These are phyloP conservation scores for Backusella luteola DNA, from an alignment of 192 early-diverging fungal species.

Conservation along the genomic window DNA sequence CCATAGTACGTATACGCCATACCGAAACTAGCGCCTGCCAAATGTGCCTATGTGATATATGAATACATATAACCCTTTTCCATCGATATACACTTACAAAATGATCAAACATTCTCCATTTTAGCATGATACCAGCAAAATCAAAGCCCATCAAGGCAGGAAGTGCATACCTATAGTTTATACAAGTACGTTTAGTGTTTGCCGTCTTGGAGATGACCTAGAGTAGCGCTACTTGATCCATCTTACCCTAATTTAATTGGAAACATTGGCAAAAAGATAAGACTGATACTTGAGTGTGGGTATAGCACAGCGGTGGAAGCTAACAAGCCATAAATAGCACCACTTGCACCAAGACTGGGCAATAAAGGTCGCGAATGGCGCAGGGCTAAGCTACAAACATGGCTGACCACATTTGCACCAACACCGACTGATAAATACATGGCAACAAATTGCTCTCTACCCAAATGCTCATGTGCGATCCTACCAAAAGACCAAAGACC, in stretches of 20 bases:
- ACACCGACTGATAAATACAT: conserved; percentile 77
- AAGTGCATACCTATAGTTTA: conserved; percentile 52
- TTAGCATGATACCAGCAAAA: conserved; percentile 64
- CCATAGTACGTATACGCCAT: conserved; percentile 57
- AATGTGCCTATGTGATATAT: conserved; percentile 48
- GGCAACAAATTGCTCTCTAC: conserved; percentile 70
- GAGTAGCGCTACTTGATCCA: background rate
- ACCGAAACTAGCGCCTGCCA: conserved; percentile 66
- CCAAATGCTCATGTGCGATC: conserved; percentile 47
- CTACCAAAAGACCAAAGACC: conserved; percentile 70
- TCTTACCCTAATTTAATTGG: conserved; percentile 38
- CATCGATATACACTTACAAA: conserved; percentile 49
- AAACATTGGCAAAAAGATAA: conserved; percentile 64
- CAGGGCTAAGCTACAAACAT: conserved; percentile 49
- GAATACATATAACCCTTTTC: background rate
- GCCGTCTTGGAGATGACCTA: too few relatives aligned
- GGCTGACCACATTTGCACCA: conserved; percentile 65
- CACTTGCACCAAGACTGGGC: conserved; percentile 80
- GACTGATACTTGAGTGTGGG: conserved; percentile 54
- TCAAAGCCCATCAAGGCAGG: conserved; percentile 72
- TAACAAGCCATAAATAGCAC: conserved; percentile 75
- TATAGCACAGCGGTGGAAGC: conserved; percentile 55
- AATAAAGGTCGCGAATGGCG: conserved; percentile 42
- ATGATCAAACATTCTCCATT: conserved; percentile 80
- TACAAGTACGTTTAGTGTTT: too few relatives aligned